Percentiles rank a stretch among this genome's conserved stretches.
Conservation (phyloP, 306 rosid genomes). For the Trifolium dubium region DNA sequence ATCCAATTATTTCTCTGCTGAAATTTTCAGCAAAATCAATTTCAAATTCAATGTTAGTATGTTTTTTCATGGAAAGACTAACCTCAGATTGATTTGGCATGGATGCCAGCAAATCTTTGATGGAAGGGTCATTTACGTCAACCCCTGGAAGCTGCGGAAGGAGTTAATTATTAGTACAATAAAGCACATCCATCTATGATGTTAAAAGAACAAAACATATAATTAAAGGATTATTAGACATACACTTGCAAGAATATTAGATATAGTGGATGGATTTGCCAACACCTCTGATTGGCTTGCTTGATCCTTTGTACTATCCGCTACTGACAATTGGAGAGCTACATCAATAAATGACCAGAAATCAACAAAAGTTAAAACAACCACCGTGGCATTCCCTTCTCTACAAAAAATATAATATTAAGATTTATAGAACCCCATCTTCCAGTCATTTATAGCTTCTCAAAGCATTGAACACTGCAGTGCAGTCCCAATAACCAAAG, state of each 20-base stretch:
- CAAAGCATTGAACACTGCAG: constrained; percentile 14
- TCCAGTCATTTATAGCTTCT: constrained; percentile 28
- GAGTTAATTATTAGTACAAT: constrained; percentile 36
- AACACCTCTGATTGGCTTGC: constrained; percentile 75
- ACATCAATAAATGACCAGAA: constrained; percentile 44
- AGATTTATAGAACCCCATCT: constrained; percentile 28
- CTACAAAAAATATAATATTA: constrained; percentile 24
- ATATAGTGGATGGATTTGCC: constrained; percentile 90
- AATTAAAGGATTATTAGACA: constrained; percentile 37
- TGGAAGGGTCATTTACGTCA: constrained; percentile 93
- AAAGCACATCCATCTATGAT: constrained; percentile 27
- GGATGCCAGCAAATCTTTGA: constrained; percentile 93
- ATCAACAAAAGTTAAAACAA: constrained; percentile 32
- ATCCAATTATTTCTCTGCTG: constrained; percentile 1
- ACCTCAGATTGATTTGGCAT: constrained; percentile 88
- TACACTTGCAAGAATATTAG: constrained; percentile 92
- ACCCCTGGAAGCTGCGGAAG: constrained; percentile 96
- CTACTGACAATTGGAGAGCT: constrained; percentile 90
- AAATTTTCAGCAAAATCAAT: constrained; percentile 16
- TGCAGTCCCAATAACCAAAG: constrained; percentile 18
- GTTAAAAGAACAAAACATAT: constrained; percentile 12
- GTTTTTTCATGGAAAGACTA: constrained; percentile 23
- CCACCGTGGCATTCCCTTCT: constrained; percentile 2
- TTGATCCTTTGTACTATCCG: constrained; percentile 71
- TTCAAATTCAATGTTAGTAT: constrained; percentile 3